These are phyloP conservation scores for Leccinum fibrillosum DNA, from an alignment of 768 basidiomycete species.

Conservation along the genomic window DNA sequence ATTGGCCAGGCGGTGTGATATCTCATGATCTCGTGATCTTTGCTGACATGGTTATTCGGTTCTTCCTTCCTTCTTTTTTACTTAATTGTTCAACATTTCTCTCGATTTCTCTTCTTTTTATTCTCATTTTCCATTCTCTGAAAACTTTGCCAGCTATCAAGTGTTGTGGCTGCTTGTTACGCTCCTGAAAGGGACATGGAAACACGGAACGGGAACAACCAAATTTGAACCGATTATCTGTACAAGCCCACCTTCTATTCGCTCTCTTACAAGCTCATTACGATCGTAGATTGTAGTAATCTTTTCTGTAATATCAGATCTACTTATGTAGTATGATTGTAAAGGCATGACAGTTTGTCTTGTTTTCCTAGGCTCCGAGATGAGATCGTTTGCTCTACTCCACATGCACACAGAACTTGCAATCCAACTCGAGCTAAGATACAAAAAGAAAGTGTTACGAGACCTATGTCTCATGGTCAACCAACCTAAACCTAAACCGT, in stretches of 20 bases:
- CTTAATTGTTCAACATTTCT: not conserved
- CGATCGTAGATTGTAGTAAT: not conserved
- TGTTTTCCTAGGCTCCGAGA: not conserved
- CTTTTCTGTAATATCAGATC: not conserved
- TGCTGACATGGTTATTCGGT: not conserved
- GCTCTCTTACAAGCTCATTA: not conserved
- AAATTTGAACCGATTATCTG: not conserved
- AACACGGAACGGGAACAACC: not conserved
- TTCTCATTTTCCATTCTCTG: not conserved
- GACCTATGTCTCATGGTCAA: not conserved
- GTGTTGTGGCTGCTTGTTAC: not conserved
- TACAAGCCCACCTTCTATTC: not conserved
- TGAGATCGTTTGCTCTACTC: not conserved
- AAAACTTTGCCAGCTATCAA: not conserved
- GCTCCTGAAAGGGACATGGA: not conserved
- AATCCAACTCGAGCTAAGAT: not conserved
- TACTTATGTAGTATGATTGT: not conserved
- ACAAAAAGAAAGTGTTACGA: not conserved
- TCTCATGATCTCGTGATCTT: not conserved
- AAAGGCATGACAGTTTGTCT: not conserved
- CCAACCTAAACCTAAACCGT: not conserved
- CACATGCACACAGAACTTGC: not conserved
- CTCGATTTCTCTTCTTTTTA: not conserved
- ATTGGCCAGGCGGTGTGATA: constrained; percentile 35
- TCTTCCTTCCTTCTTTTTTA: not conserved